Evolutionary conservation across 2,329 filamentous ascomycete genomes (phyloP).

Genomic region (Arachnopeziza araneosa): DNA sequence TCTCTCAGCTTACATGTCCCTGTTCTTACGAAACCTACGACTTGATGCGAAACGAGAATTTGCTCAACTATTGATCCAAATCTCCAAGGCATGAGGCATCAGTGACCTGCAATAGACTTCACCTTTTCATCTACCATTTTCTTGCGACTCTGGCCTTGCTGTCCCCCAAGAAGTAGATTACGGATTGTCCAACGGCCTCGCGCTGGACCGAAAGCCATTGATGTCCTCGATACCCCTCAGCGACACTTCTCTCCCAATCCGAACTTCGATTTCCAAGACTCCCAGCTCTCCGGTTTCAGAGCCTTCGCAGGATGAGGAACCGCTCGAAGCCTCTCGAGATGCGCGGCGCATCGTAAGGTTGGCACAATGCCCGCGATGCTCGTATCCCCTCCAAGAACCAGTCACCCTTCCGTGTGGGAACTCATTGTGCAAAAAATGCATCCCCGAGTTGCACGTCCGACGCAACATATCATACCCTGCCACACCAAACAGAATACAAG

Average conservation of each 20-base stretch:
- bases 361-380: constrained; percentile 74
- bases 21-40: background rate
- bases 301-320: constrained; percentile 4
- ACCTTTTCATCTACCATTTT: background rate
- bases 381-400: constrained; percentile 59
- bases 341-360: constrained; percentile 63
- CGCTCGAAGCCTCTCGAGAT: constrained; percentile 45
- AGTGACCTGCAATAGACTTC: background rate
- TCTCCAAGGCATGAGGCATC: background rate
- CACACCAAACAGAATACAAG: constrained; percentile 57
- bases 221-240: constrained; percentile 22
- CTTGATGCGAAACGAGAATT: background rate
- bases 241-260: constrained; percentile 3
- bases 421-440: constrained; percentile 68
- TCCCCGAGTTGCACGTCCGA: constrained; percentile 61
- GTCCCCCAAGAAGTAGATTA: constrained; percentile 1
- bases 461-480: constrained; percentile 73
- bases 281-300: background rate
- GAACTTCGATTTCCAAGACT: background rate
- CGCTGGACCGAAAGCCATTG: constrained; percentile 13
- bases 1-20: background rate
- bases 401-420: constrained; percentile 78
- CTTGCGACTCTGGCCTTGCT: background rate
- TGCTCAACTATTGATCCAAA: background rate
- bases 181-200: constrained; percentile 10